Evolutionary conservation across 31 red algal species (phyloP).

Genomic region (Asparagopsis taxiformis): DNA sequence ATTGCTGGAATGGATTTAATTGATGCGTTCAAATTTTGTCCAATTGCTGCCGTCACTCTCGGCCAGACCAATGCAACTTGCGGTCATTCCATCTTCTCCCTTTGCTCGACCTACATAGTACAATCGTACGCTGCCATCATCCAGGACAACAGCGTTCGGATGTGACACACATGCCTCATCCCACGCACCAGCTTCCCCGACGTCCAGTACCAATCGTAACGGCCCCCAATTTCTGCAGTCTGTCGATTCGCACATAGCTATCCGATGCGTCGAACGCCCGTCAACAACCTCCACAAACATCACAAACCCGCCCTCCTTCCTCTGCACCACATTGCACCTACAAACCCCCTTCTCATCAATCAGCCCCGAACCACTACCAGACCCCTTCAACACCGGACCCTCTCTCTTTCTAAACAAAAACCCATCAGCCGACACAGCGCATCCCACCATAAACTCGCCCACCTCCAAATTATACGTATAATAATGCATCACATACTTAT

Average conservation of each 20-base stretch:
- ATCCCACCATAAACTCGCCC: constrained; percentile 21
- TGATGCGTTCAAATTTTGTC: background rate
- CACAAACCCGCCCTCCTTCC: constrained; percentile 15
- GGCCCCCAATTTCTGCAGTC: constrained; percentile 37
- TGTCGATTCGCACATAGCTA: constrained; percentile 27
- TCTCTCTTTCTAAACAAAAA: constrained; percentile 25
- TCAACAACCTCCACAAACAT: constrained; percentile 53
- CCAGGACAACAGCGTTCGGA: constrained; percentile 43
- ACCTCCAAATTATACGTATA: constrained; percentile 11
- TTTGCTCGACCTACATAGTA: constrained; percentile 55
- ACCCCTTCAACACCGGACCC: background rate
- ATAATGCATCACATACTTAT: constrained; percentile 56
- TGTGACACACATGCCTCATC: constrained; percentile 48
- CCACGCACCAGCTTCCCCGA: constrained; percentile 26
- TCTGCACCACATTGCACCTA: constrained; percentile 20
- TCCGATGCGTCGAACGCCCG: constrained; percentile 10
- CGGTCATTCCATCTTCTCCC: background rate
- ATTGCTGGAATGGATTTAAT: too few species aligned
- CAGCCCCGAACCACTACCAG: background rate
- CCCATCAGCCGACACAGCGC: constrained; percentile 36
- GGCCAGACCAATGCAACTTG: background rate
- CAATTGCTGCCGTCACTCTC: background rate
- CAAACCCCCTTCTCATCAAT: constrained; percentile 5
- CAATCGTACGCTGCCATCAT: constrained; percentile 34
- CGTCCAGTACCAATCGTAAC: constrained; percentile 39